Base-by-base conservation (phyloP, 192 early-diverging fungal genomes). In the Blastocladiella britannica region DNA sequence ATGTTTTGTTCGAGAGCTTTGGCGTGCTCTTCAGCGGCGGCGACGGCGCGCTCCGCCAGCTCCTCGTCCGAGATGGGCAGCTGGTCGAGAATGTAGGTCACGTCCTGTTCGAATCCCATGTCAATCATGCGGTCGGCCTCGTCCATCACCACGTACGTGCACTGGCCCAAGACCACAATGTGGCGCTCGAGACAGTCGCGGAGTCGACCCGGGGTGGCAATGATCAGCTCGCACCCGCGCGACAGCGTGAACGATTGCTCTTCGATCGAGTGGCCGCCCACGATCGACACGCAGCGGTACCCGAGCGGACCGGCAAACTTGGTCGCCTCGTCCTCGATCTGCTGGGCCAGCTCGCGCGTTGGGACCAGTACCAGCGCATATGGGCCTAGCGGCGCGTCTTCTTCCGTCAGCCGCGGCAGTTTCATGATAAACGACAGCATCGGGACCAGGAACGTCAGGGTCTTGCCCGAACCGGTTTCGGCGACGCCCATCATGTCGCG, bases 111-210 rank as follows among this genome's bases (percentile, higher is more conserved):
- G 55, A 98, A 91, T 52, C 91, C 87, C 83, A 87, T 84, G 65
- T 89, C 86, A 56, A 89, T 84, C 86, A 89, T 89, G 58, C 89
- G 84, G 67, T 96, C 92, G 53, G 91, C 93, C 73, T 98, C 94
- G 65, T 98, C 94, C 93, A 98, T 92, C 22, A 98, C 95, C 22
- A 98, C 88, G 66, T 93, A 97, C 2, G 86, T 80, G 70, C 93
- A 96, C 68, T 93, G 93, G 69, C 81, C 80, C 29, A 98, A 72
- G 2, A 92, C 87, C 55, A 96, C 59, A 58, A 94, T 87, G 23
- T 88, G 78, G 30, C 83, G 75, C 51, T 96, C 91, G 25, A 98
- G 66, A 62, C 80, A 86, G 70, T 98, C 95, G 61, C 82, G 82
- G 52, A 98, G 72, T 61, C 95, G 82, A 67, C 95, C 95, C 5